Percentiles rank a stretch among this genome's conserved stretches.
Conservation (phyloP, 2,329 filamentous ascomycete genomes). For the Acephala macrosclerotiorum region DNA sequence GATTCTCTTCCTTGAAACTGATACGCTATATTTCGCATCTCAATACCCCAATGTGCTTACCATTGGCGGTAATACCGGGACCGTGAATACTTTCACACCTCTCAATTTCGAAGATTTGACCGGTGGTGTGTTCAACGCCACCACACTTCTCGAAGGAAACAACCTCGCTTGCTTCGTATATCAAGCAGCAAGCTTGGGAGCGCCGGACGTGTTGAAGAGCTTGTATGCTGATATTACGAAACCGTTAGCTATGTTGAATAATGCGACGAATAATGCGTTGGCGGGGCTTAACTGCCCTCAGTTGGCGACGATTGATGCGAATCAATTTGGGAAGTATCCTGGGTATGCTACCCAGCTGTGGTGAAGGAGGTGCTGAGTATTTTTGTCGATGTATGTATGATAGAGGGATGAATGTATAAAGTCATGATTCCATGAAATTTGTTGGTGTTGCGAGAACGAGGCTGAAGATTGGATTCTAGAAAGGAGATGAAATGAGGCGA, state of each 20-base stretch:
- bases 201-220: conserved; percentile 51
- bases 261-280: conserved; percentile 11
- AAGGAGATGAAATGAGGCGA: no score
- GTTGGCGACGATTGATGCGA: conserved; percentile 20
- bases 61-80: conserved; percentile 60
- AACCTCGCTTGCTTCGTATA: conserved; percentile 54
- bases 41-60: conserved; percentile 52
- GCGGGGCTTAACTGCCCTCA: conserved; percentile 18
- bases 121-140: conserved; percentile 52
- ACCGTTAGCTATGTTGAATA: conserved; percentile 39
- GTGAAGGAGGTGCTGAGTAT: neutral
- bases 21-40: conserved; percentile 50
- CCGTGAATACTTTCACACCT: conserved; percentile 58
- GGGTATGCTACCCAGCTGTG: conserved; percentile 12
- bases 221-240: conserved; percentile 45
- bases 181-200: conserved; percentile 48
- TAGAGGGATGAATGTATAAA: neutral
- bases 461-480: no score
- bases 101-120: conserved; percentile 52
- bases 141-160: conserved; percentile 53
- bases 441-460: no score
- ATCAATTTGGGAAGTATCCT: conserved; percentile 21
- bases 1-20: conserved; percentile 46
- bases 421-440: no score
- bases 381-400: neutral